phyloP scores from a whole-genome alignment of 75 land plant species.

The Sequoiadendron giganteum region DNA sequence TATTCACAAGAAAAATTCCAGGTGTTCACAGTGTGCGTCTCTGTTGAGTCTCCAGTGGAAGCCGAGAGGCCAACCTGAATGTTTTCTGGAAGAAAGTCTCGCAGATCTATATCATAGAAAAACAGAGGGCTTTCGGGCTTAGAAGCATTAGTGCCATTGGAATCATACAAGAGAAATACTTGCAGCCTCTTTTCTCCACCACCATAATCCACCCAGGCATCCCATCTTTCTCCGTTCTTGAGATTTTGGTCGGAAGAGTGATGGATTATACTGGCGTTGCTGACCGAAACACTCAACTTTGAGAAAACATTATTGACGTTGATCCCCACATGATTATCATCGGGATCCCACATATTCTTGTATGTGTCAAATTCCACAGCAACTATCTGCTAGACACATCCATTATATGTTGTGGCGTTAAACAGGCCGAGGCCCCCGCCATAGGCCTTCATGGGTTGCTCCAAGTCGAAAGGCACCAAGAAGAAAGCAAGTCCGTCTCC shows the following conservation, averaged over 20 bases:
- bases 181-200: too few relatives aligned
- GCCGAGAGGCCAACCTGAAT: neutral
- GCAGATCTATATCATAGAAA: neutral
- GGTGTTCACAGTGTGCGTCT: neutral
- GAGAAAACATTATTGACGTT: neutral
- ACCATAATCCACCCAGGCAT: too few relatives aligned
- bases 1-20: neutral
- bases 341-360: conserved; percentile 33
- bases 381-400: neutral
- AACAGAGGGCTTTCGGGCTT: neutral
- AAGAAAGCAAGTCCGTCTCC: conserved; percentile 19
- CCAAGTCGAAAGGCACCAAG: neutral
- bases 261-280: too few relatives aligned
- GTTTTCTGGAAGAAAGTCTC: neutral
- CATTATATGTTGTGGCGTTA: neutral
- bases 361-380: conserved; percentile 56
- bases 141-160: neutral
- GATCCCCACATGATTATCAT: conserved; percentile 45
- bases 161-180: neutral
- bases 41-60: neutral
- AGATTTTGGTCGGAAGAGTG: too few relatives aligned
- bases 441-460: neutral
- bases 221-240: too few relatives aligned
- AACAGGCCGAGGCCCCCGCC: neutral
- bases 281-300: too few relatives aligned